Evolutionary conservation across 352 stramenopile species (phyloP), one percentile per base, ranked within the genome.

Genomic region (Phytophthora citricola): DNA sequence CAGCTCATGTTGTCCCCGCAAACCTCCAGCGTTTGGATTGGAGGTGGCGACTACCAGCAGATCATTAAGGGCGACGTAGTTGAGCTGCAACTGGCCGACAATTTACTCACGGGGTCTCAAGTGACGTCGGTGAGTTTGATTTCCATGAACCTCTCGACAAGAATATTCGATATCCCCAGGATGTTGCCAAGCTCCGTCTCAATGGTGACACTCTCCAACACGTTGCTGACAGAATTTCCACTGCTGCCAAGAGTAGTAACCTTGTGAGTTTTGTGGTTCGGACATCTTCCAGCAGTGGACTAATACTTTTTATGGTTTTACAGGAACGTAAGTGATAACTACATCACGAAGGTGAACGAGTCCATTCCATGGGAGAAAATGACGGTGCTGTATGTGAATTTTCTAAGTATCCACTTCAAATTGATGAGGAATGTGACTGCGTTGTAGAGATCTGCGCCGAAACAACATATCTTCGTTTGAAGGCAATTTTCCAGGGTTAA

Each of bases 381-480:
- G 14, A 32, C 27, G 17, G 10, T 38, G 24, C 29, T 74, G 66
- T 74, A 60, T n/a, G 66, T 70, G 11, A 4, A 34, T n/a, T 34
- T 10, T 24, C n/a, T 8, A 7, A 14, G 27, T 1, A 4, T 57
- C 14, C 14, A 9, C 26, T 44, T 4, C 14, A 24, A 12, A 43
- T 20, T 43, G 29, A 51, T 12, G 9, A 43, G 45, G 39, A 36
- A 20, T 57, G 9, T 47, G n/a, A 14, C 31, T 62, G 17, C 24
- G 10, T 46, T 29, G 7, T 43, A 74, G 66, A 5, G 54, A 74
- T 29, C 41, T 70, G 5, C 15, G 47, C 11, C 41, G 53, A 15
- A 74, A 74, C 55, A 41, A 53, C 12, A 4, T 74, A 14, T 24
- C 48, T n/a, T 55, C 41, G 2, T 63, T 74, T n/a, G 54, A 74